phyloP scores from a whole-genome alignment of 129 eudicot genomes.

The Glebionis coronaria region DNA sequence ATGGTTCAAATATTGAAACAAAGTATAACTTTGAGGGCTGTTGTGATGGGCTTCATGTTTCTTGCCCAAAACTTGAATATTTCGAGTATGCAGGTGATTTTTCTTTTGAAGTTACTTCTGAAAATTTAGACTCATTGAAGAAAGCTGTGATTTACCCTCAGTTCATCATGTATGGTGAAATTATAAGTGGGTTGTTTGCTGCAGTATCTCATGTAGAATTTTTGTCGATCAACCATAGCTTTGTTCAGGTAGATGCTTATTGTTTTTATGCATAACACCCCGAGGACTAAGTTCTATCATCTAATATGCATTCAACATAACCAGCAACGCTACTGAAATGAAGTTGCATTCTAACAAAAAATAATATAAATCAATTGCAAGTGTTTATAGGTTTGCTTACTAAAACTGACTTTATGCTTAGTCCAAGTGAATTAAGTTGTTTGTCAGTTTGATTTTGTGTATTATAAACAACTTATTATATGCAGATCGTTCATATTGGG shows the following conservation, averaged over 20 bases:
- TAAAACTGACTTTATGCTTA: too few relatives aligned
- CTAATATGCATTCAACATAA: too few relatives aligned
- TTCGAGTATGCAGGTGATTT: conserved; percentile 10
- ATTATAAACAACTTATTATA: too few relatives aligned
- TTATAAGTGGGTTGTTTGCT: conserved; percentile 12
- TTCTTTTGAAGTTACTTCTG: background rate
- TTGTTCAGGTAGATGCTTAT: conserved; percentile 17
- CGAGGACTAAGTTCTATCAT: too few relatives aligned
- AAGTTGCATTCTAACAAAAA: too few relatives aligned
- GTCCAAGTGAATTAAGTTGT: too few relatives aligned
- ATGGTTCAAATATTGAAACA: background rate
- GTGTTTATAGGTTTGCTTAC: too few relatives aligned
- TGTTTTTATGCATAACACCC: background rate
- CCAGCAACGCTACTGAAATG: too few relatives aligned
- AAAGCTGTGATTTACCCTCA: conserved; percentile 20
- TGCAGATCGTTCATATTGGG: too few relatives aligned
- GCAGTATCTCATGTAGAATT: conserved; percentile 22
- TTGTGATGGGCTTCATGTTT: background rate
- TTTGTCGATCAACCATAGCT: background rate
- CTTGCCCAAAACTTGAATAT: conserved; percentile 13
- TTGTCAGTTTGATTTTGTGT: too few relatives aligned
- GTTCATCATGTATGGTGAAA: background rate
- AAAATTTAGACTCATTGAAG: conserved; percentile 16
- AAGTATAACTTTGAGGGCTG: background rate
- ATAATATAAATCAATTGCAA: too few relatives aligned